Evolutionary conservation across 169 alveolate genomes (phyloP), one percentile per base, ranked within the genome.

Genomic region (Plasmodium gonderi): DNA sequence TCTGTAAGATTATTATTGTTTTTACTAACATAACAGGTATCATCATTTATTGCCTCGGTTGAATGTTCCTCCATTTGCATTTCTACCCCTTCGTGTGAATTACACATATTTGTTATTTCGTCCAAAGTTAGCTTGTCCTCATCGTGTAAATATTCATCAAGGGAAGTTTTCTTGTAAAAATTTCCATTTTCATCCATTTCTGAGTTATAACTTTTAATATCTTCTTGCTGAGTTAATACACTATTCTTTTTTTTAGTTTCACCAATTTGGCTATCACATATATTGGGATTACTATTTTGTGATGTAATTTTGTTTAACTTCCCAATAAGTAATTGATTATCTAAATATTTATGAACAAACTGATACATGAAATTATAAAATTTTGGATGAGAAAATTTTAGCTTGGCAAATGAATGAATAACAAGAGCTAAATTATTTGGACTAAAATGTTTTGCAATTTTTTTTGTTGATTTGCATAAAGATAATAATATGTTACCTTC

Each of bases 351-450:
- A 67, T 90, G 90, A 60, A 90, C 94, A 90, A 51, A 79, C 40
- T 78, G 80, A 78, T 77, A 90, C 60, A 90, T 14, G 40, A 51
- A 90, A 65, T 90, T 90, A 76, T 64, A 90, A 78, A 90, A 90
- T 65, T 78, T 64, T 8, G 94, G 94, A 47, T 90, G 96, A 14
- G 51, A 69, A 67, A 95, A 94, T 40, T 94, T 94, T 76, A 96
- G 81, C 78, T 96, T 96, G n/a, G 97, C 97, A 47, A 96, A 85
- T 29, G 97, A 96, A 80, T 96, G 97, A 67, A 90, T 90, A 54
- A 90, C 64, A 47, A 96, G 78, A 38, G 97, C 90, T 64, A 95
- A 80, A 60, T 94, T 91, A 45, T 92, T 94, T 17, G 95, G 95
- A 26, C 94, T 38, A 9, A 94, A 87, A 29, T 92, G 93, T 23